Percentiles rank a stretch among this genome's conserved stretches.
phyloP scores from a whole-genome alignment of 225 moss, liverwort and hornwort species.

The Takakia lepidozioides region DNA sequence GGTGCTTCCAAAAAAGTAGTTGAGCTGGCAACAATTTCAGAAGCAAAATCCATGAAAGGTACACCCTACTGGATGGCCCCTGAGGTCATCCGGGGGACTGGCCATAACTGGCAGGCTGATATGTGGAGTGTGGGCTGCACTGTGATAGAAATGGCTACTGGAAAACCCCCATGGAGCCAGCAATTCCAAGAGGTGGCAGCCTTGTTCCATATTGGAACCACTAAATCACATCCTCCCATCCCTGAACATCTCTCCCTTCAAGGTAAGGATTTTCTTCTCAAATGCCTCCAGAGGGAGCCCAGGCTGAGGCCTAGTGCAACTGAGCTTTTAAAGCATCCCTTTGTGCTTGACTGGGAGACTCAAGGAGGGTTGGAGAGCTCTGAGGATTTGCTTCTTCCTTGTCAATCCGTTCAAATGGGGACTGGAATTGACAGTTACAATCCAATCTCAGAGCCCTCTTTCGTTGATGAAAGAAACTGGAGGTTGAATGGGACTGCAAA shows the following conservation, averaged over 20 bases:
- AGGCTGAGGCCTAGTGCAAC: constrained; percentile 40
- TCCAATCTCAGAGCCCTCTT: constrained; percentile 39
- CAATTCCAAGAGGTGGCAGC: constrained; percentile 19
- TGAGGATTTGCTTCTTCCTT: too few relatives aligned
- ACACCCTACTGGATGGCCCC: constrained; percentile 53
- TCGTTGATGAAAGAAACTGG: constrained; percentile 9
- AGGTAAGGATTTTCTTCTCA: constrained; percentile 37
- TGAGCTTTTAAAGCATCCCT: constrained; percentile 28
- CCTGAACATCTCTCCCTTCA: constrained; percentile 32
- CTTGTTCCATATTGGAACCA: constrained; percentile 50
- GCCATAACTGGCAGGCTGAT: constrained; percentile 52
- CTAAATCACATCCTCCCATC: constrained; percentile 45
- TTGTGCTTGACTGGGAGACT: too few relatives aligned
- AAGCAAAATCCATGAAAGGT: constrained; percentile 50
- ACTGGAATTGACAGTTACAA: constrained; percentile 22
- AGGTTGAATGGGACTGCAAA: neutral
- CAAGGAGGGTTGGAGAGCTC: too few relatives aligned
- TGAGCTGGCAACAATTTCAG: constrained; percentile 41
- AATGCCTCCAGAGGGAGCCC: constrained; percentile 53
- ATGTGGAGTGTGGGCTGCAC: constrained; percentile 51
- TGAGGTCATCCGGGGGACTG: constrained; percentile 41
- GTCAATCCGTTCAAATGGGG: constrained; percentile 11
- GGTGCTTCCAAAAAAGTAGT: constrained; percentile 78
- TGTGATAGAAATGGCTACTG: constrained; percentile 47
- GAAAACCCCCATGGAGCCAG: constrained; percentile 51